Conservation (phyloP, 2,329 filamentous ascomycete species). For the Elsinoe batatas region DNA sequence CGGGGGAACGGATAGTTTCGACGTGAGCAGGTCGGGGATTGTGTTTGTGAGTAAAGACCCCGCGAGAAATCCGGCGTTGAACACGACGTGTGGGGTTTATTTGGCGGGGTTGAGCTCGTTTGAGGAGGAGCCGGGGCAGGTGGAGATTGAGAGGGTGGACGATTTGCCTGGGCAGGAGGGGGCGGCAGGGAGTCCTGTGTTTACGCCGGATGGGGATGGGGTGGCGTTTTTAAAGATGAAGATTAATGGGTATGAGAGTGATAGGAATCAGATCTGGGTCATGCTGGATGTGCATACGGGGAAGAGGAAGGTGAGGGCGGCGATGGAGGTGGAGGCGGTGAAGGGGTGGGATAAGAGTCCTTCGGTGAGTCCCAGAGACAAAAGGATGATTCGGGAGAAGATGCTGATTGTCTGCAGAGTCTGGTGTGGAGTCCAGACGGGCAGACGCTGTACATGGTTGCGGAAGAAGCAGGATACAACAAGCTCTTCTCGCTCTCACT, state of each 20-base stretch:
- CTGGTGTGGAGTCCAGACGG: conserved; percentile 46
- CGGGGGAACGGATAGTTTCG: conserved; percentile 71
- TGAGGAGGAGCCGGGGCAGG: conserved; percentile 41
- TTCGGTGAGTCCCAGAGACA: conserved; percentile 37
- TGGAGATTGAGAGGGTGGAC: conserved; percentile 31
- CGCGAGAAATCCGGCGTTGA: conserved; percentile 56
- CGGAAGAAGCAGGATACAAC: conserved; percentile 57
- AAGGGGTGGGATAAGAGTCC: conserved; percentile 55
- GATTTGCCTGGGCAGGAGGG: conserved; percentile 52
- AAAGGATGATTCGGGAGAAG: too few relatives aligned
- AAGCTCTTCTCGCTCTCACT: conserved; percentile 55
- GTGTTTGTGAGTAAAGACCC: conserved; percentile 70
- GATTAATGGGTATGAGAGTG: conserved; percentile 66
- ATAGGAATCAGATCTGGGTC: conserved; percentile 60
- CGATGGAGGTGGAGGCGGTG: conserved; percentile 50
- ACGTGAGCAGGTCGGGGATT: conserved; percentile 55
- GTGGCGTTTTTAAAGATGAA: conserved; percentile 74
- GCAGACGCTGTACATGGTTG: conserved; percentile 58
- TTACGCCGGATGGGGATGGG: conserved; percentile 61
- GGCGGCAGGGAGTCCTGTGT: conserved; percentile 57
- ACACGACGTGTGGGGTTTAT: conserved; percentile 77
- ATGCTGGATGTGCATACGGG: conserved; percentile 50
- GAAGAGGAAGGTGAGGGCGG: conserved; percentile 27
- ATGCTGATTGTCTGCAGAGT: conserved; percentile 10
- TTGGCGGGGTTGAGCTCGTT: conserved; percentile 57